Conservation (phyloP, 495 filamentous ascomycete species). For the Tuber brumale region DNA sequence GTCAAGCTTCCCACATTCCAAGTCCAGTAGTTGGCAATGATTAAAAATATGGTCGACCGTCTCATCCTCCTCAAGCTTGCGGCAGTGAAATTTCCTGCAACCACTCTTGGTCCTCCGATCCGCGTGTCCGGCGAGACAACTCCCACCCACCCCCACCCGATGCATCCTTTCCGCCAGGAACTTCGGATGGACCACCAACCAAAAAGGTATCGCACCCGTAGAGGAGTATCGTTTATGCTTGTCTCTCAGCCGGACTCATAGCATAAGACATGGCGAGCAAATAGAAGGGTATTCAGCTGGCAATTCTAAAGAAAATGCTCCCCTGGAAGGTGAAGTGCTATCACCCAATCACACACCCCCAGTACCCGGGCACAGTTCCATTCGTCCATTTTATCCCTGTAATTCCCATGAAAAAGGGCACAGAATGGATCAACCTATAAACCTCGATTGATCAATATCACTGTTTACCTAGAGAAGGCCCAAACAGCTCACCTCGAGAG, state of each 20-base stretch:
- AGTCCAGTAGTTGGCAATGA: no score
- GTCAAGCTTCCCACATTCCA: no score
- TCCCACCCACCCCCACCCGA: no score
- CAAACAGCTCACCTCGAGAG: background rate
- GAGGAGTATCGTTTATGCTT: background rate
- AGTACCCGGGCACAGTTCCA: background rate
- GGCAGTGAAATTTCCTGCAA: no score
- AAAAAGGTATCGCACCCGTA: background rate
- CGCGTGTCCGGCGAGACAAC: no score
- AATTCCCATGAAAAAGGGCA: background rate
- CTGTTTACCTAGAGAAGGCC: background rate
- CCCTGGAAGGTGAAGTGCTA: background rate
- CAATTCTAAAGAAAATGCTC: background rate
- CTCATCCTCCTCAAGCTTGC: no score
- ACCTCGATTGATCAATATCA: background rate
- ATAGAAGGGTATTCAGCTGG: background rate
- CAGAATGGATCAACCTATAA: background rate
- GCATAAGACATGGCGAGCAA: background rate
- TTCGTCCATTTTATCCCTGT: background rate
- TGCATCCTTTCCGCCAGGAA: no score
- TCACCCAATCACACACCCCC: background rate
- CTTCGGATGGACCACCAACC: background rate
- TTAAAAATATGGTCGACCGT: no score
- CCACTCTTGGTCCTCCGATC: no score
- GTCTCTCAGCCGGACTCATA: background rate